These are phyloP conservation scores for Neolecta irregularis DNA, from an alignment of 1,139 yeast species.

Conservation along the genomic window DNA sequence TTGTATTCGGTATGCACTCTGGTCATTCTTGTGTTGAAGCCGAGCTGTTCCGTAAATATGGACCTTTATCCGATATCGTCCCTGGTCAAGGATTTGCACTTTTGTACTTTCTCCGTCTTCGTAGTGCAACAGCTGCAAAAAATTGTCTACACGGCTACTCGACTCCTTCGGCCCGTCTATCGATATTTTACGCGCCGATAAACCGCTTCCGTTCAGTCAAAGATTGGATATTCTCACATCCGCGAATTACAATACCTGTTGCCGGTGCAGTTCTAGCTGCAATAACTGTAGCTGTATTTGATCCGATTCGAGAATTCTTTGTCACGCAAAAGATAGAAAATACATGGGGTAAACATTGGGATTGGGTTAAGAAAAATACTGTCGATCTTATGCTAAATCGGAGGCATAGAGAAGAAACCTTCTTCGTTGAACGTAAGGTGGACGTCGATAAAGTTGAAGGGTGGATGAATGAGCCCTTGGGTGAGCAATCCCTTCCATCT, in stretches of 20 bases:
- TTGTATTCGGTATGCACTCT: conserved; percentile 36
- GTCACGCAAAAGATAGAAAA: conserved; percentile 58
- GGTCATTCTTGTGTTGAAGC: background rate
- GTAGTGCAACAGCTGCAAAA: conserved; percentile 74
- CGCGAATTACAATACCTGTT: conserved; percentile 61
- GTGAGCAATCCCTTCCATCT: no score
- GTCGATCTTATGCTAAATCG: conserved; percentile 23
- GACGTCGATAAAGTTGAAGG: conserved; percentile 41
- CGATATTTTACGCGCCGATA: conserved; percentile 57
- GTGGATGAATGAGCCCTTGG: conserved; percentile 47
- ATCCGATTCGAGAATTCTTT: conserved; percentile 76
- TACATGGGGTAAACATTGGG: conserved; percentile 15
- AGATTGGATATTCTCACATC: conserved; percentile 54
- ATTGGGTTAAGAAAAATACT: conserved; percentile 11
- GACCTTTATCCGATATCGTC: conserved; percentile 57
- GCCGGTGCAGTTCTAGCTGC: conserved; percentile 52
- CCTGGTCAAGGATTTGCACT: conserved; percentile 42
- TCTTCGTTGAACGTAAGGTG: no score
- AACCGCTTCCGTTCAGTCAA: conserved; percentile 25
- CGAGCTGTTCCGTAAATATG: conserved; percentile 71
- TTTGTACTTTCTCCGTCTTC: conserved; percentile 38
- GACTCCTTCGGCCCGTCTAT: conserved; percentile 45
- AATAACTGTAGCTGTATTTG: conserved; percentile 71
- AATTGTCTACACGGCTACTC: conserved; percentile 68
- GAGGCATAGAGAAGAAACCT: no score